Evolutionary conservation across 2,329 filamentous ascomycete species (phyloP).

Genomic region (Epichloe sylvatica): DNA sequence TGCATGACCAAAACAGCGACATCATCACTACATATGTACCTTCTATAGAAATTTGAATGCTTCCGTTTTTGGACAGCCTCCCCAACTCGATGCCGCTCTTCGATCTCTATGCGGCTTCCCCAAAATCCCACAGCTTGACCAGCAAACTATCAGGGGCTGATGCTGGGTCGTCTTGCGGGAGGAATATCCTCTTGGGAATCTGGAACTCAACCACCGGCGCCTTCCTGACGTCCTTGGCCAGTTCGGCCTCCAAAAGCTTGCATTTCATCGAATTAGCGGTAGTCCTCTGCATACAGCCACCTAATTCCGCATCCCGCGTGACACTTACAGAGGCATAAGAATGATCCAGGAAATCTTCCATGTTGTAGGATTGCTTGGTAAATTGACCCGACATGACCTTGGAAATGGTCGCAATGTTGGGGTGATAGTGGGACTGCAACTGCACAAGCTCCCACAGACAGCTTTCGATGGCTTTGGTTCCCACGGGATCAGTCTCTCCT

Average conservation of each 20-base stretch:
- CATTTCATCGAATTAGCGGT: not conserved
- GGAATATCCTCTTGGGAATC: slow-evolving; percentile 75
- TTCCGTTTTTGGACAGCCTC: not conserved
- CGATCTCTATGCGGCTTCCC: slow-evolving; percentile 7
- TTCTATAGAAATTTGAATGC: not conserved
- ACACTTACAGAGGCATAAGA: slow-evolving; percentile 67
- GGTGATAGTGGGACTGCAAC: slow-evolving; percentile 85
- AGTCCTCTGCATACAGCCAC: not conserved
- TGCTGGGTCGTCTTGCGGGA: slow-evolving; percentile 34
- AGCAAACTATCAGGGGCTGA: slow-evolving; percentile 39
- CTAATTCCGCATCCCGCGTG: not conserved
- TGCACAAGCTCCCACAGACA: slow-evolving; percentile 91
- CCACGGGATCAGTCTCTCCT: slow-evolving; percentile 66
- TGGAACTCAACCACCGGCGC: slow-evolving; percentile 82
- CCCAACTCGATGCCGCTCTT: not conserved
- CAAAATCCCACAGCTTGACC: slow-evolving; percentile 49
- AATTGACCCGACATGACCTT: slow-evolving; percentile 95
- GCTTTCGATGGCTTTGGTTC: slow-evolving; percentile 78
- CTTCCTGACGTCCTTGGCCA: slow-evolving; percentile 73
- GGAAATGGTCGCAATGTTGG: slow-evolving; percentile 85
- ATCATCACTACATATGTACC: not conserved
- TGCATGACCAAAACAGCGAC: not conserved
- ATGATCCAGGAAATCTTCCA: slow-evolving; percentile 97
- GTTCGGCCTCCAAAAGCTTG: slow-evolving; percentile 70
- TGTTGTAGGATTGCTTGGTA: slow-evolving; percentile 83